These are phyloP conservation scores for Trametes gibbosa DNA, from an alignment of 768 basidiomycete genomes.

Conservation along the genomic window DNA sequence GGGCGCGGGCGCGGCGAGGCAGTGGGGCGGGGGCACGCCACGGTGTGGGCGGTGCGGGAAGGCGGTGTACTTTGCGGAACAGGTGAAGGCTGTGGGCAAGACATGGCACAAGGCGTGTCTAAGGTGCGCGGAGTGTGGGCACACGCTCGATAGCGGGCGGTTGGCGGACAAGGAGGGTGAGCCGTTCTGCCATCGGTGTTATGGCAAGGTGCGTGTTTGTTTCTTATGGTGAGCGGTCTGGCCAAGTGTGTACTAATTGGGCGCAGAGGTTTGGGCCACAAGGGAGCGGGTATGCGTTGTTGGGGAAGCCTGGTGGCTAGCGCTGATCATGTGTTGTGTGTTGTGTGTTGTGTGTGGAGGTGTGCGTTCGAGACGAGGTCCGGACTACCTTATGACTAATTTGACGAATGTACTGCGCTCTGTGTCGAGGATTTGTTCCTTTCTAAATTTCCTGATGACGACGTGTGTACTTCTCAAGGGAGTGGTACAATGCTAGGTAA, in stretches of 20 bases:
- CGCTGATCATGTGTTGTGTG: neutral
- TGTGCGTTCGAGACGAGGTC: too few relatives aligned
- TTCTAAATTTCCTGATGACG: neutral
- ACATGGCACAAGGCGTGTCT: constrained; percentile 78
- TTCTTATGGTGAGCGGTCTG: neutral
- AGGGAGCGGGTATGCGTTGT: constrained; percentile 72
- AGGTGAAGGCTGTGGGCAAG: constrained; percentile 82
- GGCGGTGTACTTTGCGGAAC: constrained; percentile 82
- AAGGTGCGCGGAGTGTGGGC: constrained; percentile 71
- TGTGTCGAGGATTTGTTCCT: neutral
- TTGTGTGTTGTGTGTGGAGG: neutral
- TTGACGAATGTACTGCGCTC: neutral
- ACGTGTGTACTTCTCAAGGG: neutral
- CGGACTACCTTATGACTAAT: constrained; percentile 4
- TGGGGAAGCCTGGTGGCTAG: constrained; percentile 50
- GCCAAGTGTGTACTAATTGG: neutral
- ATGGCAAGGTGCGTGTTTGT: constrained; percentile 56
- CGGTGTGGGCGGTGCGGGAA: constrained; percentile 66
- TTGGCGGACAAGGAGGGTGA: constrained; percentile 75
- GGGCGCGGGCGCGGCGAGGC: constrained; percentile 21
- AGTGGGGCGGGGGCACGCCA: constrained; percentile 58
- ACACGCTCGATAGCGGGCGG: constrained; percentile 65
- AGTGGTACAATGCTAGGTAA: neutral
- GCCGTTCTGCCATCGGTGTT: constrained; percentile 70
- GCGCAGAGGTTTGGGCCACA: constrained; percentile 67